phyloP scores from a whole-genome alignment of 169 alveolate genomes.

The Cryptosporidium canis region DNA sequence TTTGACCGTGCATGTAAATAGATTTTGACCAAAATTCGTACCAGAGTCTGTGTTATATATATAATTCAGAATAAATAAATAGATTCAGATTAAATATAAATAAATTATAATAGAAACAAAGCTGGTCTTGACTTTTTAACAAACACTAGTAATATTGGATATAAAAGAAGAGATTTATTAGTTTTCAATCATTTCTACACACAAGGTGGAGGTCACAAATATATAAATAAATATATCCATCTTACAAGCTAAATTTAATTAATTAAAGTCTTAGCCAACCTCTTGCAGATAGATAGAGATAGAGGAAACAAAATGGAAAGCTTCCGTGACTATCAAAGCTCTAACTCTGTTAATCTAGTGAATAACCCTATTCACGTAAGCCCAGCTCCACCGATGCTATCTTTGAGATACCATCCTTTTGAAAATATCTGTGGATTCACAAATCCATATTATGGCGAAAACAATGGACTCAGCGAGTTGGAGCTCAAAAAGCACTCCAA shows the following conservation, averaged over 20 bases:
- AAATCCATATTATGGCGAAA: slow-evolving; percentile 59
- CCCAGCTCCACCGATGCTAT: slow-evolving; percentile 46
- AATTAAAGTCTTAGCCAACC: too few relatives aligned
- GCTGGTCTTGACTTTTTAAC: too few relatives aligned
- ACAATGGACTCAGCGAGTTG: slow-evolving; percentile 17
- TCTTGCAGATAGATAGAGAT: too few relatives aligned
- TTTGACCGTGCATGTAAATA: slow-evolving; percentile 10
- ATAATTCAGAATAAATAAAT: background rate
- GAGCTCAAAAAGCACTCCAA: slow-evolving; percentile 45
- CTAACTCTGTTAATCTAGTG: background rate
- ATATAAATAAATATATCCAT: background rate
- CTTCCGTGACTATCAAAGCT: background rate
- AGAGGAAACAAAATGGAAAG: slow-evolving; percentile 9
- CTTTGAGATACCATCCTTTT: slow-evolving; percentile 64
- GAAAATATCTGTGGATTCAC: slow-evolving; percentile 68
- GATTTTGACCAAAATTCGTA: background rate
- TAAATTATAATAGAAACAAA: too few relatives aligned
- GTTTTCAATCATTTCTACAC: too few relatives aligned
- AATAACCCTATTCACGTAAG: background rate
- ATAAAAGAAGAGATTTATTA: too few relatives aligned
- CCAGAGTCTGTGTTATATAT: too few relatives aligned
- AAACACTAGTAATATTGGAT: too few relatives aligned
- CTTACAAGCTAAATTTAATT: background rate
- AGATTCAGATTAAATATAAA: too few relatives aligned
- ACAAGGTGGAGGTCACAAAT: background rate